phyloP scores from a whole-genome alignment of 345 rosid species.

The Triadica sebifera region DNA sequence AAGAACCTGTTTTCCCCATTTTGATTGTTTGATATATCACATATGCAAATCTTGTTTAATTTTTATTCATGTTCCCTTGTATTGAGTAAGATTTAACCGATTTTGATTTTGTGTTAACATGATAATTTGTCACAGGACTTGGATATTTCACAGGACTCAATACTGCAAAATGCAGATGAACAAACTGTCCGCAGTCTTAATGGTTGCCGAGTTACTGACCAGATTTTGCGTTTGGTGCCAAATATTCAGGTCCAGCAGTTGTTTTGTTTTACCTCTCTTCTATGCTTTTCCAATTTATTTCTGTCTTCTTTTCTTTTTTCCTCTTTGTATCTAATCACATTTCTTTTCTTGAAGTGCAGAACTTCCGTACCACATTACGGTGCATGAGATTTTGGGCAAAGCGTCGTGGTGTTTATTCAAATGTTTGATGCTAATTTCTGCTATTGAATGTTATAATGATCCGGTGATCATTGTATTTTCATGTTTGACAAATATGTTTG shows the following conservation, averaged over 20 bases:
- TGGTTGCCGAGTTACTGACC: slow-evolving; percentile 99
- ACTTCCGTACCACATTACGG: slow-evolving; percentile 86
- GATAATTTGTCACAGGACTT: slow-evolving; percentile 61
- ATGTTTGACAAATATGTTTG: neutral
- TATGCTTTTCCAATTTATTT: slow-evolving; percentile 7
- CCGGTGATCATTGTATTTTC: slow-evolving; percentile 3
- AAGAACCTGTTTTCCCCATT: neutral
- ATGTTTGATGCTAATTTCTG: slow-evolving; percentile 46
- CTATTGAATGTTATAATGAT: slow-evolving; percentile 9
- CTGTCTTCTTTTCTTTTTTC: neutral
- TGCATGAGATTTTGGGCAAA: slow-evolving; percentile 98
- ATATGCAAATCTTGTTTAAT: neutral
- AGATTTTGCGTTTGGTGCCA: slow-evolving; percentile 92
- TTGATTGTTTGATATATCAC: neutral
- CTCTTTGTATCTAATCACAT: slow-evolving; percentile 21
- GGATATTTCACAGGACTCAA: slow-evolving; percentile 86
- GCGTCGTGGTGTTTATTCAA: slow-evolving; percentile 96
- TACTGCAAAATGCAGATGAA: slow-evolving; percentile 85
- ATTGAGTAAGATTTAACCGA: neutral
- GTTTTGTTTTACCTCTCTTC: neutral
- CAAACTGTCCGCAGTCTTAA: slow-evolving; percentile 98
- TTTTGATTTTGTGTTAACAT: slow-evolving; percentile 1
- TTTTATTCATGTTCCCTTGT: neutral
- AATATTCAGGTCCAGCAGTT: slow-evolving; percentile 63
- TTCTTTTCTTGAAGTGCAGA: slow-evolving; percentile 42